Conservation (phyloP, 2,329 filamentous ascomycete genomes). For the Diaporthe amygdali region DNA sequence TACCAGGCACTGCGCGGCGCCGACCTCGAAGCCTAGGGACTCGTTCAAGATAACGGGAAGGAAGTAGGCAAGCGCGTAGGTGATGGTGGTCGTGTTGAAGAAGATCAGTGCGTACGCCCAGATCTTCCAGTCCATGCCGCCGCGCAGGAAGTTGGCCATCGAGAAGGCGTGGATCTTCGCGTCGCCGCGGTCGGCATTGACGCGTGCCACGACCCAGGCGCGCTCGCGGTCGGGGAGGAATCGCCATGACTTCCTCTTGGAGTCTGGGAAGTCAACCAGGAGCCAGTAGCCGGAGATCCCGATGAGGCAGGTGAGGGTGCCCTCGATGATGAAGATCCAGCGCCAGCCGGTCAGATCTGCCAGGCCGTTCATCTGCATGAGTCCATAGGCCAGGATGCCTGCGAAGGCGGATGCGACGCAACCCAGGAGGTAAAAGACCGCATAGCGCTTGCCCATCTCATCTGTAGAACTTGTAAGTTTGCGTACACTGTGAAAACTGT, state of each 20-base stretch:
- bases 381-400: conserved; percentile 72
- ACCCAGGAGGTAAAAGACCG: conserved; percentile 72
- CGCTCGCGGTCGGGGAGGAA: conserved; percentile 60
- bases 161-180: conserved; percentile 59
- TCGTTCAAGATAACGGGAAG: conserved; percentile 73
- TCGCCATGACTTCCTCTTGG: conserved; percentile 51
- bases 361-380: conserved; percentile 68
- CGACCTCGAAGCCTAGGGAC: conserved; percentile 69
- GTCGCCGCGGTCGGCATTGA: conserved; percentile 64
- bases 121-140: conserved; percentile 59
- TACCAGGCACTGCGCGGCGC: conserved; percentile 70
- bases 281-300: conserved; percentile 59
- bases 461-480: conserved; percentile 41
- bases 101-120: conserved; percentile 68
- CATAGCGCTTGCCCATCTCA: conserved; percentile 73
- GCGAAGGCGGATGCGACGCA: conserved; percentile 69
- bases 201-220: conserved; percentile 57
- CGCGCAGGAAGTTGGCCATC: conserved; percentile 49
- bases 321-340: conserved; percentile 69
- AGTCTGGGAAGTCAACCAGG: conserved; percentile 69
- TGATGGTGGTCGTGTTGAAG: conserved; percentile 72
- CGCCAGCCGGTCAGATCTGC: conserved; percentile 64
- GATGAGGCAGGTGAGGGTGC: conserved; percentile 58
- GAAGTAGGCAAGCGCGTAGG: conserved; percentile 80
- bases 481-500: neutral